phyloP scores from a whole-genome alignment of 345 rosid species.

The Linum lewisii region DNA sequence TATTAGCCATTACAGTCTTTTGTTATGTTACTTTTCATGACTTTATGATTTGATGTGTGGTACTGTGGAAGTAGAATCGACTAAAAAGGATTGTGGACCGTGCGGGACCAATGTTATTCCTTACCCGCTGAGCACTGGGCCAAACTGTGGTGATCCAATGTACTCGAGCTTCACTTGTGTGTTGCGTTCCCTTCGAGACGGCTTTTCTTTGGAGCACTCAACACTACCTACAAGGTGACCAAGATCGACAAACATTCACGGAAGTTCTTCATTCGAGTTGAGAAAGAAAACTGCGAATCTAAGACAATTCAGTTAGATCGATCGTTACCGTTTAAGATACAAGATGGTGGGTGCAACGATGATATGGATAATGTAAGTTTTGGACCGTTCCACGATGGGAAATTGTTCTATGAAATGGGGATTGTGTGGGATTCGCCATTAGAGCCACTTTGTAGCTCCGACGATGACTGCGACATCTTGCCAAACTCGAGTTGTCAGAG shows the following conservation, averaged over 20 bases:
- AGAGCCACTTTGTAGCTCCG: not conserved
- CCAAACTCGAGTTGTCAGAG: not conserved
- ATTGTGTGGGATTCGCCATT: conserved; percentile 1
- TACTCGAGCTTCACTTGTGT: not conserved
- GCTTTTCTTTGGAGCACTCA: not conserved
- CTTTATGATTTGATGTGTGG: too few species aligned
- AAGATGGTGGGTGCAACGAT: conserved; percentile 24
- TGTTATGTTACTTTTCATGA: too few species aligned
- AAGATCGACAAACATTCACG: not conserved
- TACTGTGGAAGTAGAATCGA: too few species aligned
- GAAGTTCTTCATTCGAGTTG: not conserved
- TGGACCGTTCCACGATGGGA: not conserved
- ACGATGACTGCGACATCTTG: not conserved
- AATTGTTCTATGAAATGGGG: conserved; percentile 3
- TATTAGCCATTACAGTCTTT: too few species aligned
- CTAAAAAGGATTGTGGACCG: not conserved
- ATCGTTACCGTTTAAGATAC: not conserved
- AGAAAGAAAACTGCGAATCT: not conserved
- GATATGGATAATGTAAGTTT: conserved; percentile 11
- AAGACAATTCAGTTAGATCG: not conserved
- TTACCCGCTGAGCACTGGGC: conserved; percentile 4
- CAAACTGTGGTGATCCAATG: not conserved
- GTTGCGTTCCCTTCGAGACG: not conserved
- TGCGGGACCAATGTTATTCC: conserved; percentile 3
- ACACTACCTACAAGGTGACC: not conserved